These are phyloP conservation scores for Elongisporangium anandrum DNA, from an alignment of 352 stramenopile genomes.

Conservation along the genomic window DNA sequence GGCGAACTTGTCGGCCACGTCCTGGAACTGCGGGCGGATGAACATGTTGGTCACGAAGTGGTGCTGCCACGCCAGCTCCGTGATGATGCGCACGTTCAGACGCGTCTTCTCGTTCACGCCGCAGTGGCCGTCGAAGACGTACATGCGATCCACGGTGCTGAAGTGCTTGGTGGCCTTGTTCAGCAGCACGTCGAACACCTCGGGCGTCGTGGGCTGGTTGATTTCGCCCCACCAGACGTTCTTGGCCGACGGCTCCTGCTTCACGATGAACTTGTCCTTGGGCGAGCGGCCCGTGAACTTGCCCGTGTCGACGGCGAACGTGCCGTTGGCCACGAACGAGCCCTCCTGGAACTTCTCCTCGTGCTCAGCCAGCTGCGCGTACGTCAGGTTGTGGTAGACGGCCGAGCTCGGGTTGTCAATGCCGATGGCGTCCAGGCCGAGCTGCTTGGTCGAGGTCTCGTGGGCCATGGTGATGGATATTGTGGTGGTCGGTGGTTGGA, in stretches of 20 bases:
- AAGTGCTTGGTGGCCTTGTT: constrained; percentile 50
- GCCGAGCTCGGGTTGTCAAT: constrained; percentile 27
- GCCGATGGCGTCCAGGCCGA: constrained; percentile 35
- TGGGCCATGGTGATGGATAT: constrained; percentile 37
- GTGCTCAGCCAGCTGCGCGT: constrained; percentile 40
- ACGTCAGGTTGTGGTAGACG: constrained; percentile 54
- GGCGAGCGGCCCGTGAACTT: constrained; percentile 60
- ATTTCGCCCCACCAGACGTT: constrained; percentile 50
- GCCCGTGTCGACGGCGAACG: constrained; percentile 58
- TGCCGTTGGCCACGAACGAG: constrained; percentile 50
- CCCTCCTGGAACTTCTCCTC: constrained; percentile 48
- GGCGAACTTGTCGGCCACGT: constrained; percentile 33
- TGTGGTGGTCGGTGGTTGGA: constrained; percentile 6
- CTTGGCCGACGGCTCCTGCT: constrained; percentile 37
- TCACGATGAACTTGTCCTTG: constrained; percentile 67
- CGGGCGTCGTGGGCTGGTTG: constrained; percentile 50
- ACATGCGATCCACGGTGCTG: constrained; percentile 44
- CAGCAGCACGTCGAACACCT: constrained; percentile 45
- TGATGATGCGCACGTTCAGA: constrained; percentile 53
- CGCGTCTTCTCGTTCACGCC: constrained; percentile 56
- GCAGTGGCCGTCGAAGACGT: constrained; percentile 62
- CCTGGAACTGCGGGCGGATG: constrained; percentile 53
- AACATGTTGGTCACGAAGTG: constrained; percentile 77
- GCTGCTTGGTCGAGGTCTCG: constrained; percentile 46
- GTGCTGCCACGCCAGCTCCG: constrained; percentile 58